These are phyloP conservation scores for Canavalia ensiformis DNA, from an alignment of 306 rosid species.

Conservation along the genomic window DNA sequence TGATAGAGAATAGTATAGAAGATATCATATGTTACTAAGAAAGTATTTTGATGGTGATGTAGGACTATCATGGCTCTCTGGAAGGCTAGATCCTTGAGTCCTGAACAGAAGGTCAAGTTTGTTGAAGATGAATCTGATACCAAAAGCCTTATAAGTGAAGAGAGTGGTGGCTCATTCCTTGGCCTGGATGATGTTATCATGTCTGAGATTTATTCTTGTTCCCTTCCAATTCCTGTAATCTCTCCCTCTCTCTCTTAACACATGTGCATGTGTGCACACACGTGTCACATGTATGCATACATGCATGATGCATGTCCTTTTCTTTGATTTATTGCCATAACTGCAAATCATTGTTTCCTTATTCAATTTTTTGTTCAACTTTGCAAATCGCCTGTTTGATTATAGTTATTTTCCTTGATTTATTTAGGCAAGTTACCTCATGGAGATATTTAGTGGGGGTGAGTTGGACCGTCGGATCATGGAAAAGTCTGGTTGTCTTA, in stretches of 20 bases:
- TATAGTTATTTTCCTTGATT: constrained; percentile 41
- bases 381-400: constrained; percentile 34
- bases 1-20: constrained; percentile 26
- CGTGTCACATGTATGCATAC: no score
- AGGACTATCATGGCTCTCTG: constrained; percentile 98
- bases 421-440: constrained; percentile 71
- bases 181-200: constrained; percentile 83
- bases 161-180: constrained; percentile 73
- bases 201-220: constrained; percentile 81
- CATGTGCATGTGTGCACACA: neutral
- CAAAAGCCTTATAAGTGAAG: constrained; percentile 76
- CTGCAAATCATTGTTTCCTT: constrained; percentile 30
- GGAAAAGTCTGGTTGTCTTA: constrained; percentile 86
- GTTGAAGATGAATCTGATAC: constrained; percentile 87
- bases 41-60: constrained; percentile 52
- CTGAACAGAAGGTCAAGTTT: constrained; percentile 90
- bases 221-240: constrained; percentile 74
- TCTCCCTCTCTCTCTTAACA: constrained; percentile 41
- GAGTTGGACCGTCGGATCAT: constrained; percentile 81
- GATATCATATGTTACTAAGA: constrained; percentile 45
- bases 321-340: constrained; percentile 12
- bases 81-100: constrained; percentile 97
- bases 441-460: constrained; percentile 85
- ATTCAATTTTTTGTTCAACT: neutral
- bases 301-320: neutral